Evolutionary conservation across 108 stramenopile species (phyloP).

Genomic region (Chaetoceros tenuissimus): DNA sequence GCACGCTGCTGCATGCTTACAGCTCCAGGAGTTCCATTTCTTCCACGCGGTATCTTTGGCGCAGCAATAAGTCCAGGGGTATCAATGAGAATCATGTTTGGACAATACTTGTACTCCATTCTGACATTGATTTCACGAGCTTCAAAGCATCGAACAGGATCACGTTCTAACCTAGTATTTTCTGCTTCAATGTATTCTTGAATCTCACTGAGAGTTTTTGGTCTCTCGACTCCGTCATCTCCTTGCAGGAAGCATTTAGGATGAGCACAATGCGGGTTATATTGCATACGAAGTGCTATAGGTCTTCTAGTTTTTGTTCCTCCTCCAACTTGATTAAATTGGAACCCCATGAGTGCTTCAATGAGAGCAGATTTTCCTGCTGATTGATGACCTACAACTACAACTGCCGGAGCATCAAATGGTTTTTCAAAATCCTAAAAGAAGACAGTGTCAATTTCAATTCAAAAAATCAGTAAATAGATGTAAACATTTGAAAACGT

Average conservation of each 20-base stretch:
- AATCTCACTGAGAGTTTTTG: slow-evolving; percentile 45
- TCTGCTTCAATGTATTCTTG: slow-evolving; percentile 88
- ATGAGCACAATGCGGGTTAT: slow-evolving; percentile 78
- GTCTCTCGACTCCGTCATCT: slow-evolving; percentile 60
- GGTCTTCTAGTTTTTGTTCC: slow-evolving; percentile 90
- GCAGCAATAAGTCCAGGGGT: slow-evolving; percentile 86
- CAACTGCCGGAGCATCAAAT: slow-evolving; percentile 91
- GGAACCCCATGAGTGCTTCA: slow-evolving; percentile 93
- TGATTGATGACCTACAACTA: slow-evolving; percentile 90
- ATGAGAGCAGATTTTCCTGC: slow-evolving; percentile 90
- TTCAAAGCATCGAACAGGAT: slow-evolving; percentile 84
- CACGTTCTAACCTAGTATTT: slow-evolving; percentile 78
- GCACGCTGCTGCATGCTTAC: slow-evolving; percentile 72
- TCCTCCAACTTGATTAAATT: slow-evolving; percentile 94
- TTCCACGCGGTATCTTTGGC: slow-evolving; percentile 47
- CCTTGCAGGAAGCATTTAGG: slow-evolving; percentile 75
- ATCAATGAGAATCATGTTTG: slow-evolving; percentile 92
- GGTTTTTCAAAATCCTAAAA: slow-evolving; percentile 85
- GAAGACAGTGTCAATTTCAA: slow-evolving; percentile 1
- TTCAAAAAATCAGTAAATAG: background rate
- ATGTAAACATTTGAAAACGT: background rate
- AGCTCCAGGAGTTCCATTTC: slow-evolving; percentile 15
- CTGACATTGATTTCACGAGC: slow-evolving; percentile 85
- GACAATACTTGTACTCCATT: slow-evolving; percentile 94
- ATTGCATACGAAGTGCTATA: slow-evolving; percentile 91